phyloP scores from a whole-genome alignment of 148 eudicot genomes.

The Cornus controversa region DNA sequence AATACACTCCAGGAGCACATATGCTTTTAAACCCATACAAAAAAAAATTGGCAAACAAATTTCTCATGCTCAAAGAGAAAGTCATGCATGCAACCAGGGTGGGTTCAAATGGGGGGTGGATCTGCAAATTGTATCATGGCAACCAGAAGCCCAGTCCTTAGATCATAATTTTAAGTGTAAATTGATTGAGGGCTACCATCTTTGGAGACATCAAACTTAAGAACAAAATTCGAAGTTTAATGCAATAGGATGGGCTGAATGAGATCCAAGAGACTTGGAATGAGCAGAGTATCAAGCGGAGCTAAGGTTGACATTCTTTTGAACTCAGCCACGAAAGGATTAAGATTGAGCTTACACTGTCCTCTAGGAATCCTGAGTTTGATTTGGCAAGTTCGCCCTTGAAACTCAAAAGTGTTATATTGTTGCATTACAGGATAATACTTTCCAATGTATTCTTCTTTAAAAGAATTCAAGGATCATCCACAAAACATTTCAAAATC shows the following conservation, averaged over 20 bases:
- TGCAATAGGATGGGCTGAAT: not conserved
- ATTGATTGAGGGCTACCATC: not conserved
- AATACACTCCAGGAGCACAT: not conserved
- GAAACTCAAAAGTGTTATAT: not conserved
- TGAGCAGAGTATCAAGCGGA: not conserved
- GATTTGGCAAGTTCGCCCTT: not conserved
- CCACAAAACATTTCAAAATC: not conserved
- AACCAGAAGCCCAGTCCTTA: not conserved
- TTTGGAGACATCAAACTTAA: not conserved
- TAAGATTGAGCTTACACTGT: not conserved
- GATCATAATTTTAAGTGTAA: not conserved
- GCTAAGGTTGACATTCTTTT: not conserved
- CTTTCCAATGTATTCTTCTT: not conserved
- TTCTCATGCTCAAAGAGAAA: not conserved
- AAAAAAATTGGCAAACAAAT: not conserved
- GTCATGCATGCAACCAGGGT: not conserved
- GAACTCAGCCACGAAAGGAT: not conserved
- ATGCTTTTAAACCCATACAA: not conserved
- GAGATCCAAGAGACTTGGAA: not conserved
- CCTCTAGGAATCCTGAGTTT: not conserved
- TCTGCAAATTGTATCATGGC: not conserved
- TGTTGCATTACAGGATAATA: not conserved
- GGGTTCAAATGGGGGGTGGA: not conserved
- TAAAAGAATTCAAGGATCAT: too few species aligned
- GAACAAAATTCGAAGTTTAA: not conserved